Conservation (phyloP, 345 rosid species). For the Schrenkiella parvula region DNA sequence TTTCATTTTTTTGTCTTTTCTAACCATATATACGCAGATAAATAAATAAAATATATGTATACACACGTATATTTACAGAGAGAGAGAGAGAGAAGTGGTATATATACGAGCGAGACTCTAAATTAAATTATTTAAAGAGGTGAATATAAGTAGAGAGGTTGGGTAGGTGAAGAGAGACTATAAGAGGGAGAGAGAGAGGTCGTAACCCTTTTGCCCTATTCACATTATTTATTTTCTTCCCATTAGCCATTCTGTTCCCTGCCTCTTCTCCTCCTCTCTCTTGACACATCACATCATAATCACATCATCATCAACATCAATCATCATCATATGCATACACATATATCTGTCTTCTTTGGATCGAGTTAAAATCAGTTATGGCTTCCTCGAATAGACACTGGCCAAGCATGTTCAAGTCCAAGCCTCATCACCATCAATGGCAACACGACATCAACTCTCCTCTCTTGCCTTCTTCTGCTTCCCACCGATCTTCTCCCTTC, state of each 20-base stretch:
- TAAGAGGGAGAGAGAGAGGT: constrained; percentile 42
- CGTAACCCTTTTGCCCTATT: constrained; percentile 28
- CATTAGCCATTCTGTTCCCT: constrained; percentile 24
- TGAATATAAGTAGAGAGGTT: constrained; percentile 52
- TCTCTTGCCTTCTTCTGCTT: constrained; percentile 49
- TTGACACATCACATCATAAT: constrained; percentile 29
- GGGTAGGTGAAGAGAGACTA: constrained; percentile 39
- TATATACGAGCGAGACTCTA: neutral
- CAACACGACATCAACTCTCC: constrained; percentile 81
- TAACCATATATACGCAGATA: neutral
- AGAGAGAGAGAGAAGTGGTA: constrained; percentile 8
- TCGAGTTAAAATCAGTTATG: constrained; percentile 43
- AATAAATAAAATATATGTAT: neutral
- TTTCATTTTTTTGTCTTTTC: constrained; percentile 2
- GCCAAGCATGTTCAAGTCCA: constrained; percentile 99
- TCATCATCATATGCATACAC: constrained; percentile 20
- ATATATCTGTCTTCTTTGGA: constrained; percentile 17
- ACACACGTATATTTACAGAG: neutral
- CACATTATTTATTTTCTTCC: constrained; percentile 14
- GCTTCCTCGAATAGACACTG: constrained; percentile 99
- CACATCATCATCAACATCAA: constrained; percentile 14
- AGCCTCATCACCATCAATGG: constrained; percentile 85
- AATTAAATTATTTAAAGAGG: neutral
- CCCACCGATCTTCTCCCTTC: constrained; percentile 51
- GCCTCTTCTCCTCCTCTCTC: constrained; percentile 20